These are phyloP conservation scores for Ceratobasidium sp. DNA, from an alignment of 1,284 basidiomycete genomes.

Conservation along the genomic window DNA sequence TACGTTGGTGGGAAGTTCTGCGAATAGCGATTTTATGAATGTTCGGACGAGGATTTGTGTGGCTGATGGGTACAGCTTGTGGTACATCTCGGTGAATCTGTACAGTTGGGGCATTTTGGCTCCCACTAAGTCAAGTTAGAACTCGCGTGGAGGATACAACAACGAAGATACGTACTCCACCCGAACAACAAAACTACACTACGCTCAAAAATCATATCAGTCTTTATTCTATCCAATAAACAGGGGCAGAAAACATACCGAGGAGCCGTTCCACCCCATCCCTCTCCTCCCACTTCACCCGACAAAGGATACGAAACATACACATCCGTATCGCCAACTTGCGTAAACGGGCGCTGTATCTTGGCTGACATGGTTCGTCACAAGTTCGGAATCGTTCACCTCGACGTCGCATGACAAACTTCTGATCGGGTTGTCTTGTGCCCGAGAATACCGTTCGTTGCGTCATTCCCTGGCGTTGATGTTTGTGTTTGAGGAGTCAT, in stretches of 20 bases:
- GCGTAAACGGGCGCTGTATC: constrained; percentile 1
- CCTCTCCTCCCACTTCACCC: background rate
- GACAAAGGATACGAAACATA: constrained; percentile 26
- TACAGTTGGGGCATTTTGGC: constrained; percentile 27
- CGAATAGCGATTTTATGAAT: background rate
- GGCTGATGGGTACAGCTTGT: constrained; percentile 22
- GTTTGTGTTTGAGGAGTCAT: too few relatives aligned
- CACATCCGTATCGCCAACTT: background rate
- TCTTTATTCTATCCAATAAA: background rate
- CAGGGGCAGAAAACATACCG: background rate
- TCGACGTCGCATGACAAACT: background rate
- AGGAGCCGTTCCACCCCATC: background rate
- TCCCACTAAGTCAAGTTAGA: constrained; percentile 6
- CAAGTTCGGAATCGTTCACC: background rate
- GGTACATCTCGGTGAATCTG: constrained; percentile 30
- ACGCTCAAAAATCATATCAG: background rate
- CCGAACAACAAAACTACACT: constrained; percentile 31
- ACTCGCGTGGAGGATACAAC: background rate
- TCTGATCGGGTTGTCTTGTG: background rate
- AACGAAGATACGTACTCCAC: constrained; percentile 18
- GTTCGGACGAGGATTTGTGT: constrained; percentile 33
- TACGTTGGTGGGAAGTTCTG: constrained; percentile 10
- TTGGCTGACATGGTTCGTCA: background rate
- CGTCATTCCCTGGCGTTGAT: background rate
- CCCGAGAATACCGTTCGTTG: background rate